Base-by-base conservation (phyloP, 2,329 filamentous ascomycete species). In the Truncatella angustata region DNA sequence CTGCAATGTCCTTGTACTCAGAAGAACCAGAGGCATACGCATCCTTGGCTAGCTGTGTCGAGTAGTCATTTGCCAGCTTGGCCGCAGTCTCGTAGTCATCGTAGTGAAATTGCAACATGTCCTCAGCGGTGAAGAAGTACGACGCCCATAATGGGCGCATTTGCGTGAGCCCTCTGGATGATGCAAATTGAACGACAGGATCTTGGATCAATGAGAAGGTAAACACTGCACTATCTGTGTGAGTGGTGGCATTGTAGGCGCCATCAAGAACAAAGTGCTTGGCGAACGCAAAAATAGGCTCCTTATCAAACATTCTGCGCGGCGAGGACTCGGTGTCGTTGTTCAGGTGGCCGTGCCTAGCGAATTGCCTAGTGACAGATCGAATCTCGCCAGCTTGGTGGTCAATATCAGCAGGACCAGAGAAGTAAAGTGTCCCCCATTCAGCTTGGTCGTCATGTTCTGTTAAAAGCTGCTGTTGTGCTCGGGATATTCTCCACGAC, bases 101-200 rank as follows among this genome's bases (percentile, higher is more conserved):
- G 61, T 91, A 93, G 64, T 95, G 90, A 66, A 88, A 93, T 14
- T 76, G 73, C 26, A 94, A 73, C 51, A 95, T 74, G n/a, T 81
- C 75, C 50, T 84, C 76, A 2, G 81, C 74, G 5, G 75, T 78
- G 2, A 72, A 65, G 63, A 92, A 91, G 76, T 87, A 91, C 0
- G 86, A 88, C 56, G 82, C 79, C 90, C 90, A 95, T 5, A 94
- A 70, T 2, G 89, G 90, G 42, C 82, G 79, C 89, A 95, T 93
- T 59, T 80, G 73, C 1, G 88, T 92, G 57, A 92, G 68, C 1
- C 90, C 90, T 37, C 88, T 82, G 23, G 87, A 83, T 7, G 89
- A 83, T 23, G 90, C 88, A 70, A 84, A 95, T 61, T 93, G 90
- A 6, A 88, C 85, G 16, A 93, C 86, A 0, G 88, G 87, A 58